These are phyloP conservation scores for Pseudocercospora eumusae DNA, from an alignment of 2,329 filamentous ascomycete species.

Conservation along the genomic window DNA sequence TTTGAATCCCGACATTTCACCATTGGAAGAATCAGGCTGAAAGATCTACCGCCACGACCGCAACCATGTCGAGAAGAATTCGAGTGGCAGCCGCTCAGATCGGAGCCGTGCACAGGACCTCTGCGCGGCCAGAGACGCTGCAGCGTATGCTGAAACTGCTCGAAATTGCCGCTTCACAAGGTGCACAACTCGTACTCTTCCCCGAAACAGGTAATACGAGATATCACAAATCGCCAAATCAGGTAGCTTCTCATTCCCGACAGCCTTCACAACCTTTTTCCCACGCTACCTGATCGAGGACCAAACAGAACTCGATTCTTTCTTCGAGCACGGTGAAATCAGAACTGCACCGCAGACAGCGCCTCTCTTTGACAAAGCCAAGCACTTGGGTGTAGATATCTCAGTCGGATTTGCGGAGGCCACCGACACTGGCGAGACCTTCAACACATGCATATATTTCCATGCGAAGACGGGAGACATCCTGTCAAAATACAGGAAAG, in stretches of 20 bases:
- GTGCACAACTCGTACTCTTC: slow-evolving; percentile 54
- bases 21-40: neutral
- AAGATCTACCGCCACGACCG: neutral
- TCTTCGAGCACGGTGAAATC: slow-evolving; percentile 53
- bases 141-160: slow-evolving; percentile 54
- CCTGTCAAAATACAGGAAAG: slow-evolving; percentile 56
- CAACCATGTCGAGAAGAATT: slow-evolving; percentile 43
- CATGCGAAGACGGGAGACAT: slow-evolving; percentile 47
- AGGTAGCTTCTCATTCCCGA: slow-evolving; percentile 20
- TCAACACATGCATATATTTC: slow-evolving; percentile 55
- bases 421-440: slow-evolving; percentile 46
- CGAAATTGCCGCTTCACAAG: slow-evolving; percentile 45
- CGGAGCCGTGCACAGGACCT: slow-evolving; percentile 49
- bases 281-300: slow-evolving; percentile 53
- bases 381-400: slow-evolving; percentile 52
- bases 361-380: slow-evolving; percentile 52
- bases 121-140: slow-evolving; percentile 46
- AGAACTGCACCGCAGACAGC: slow-evolving; percentile 46
- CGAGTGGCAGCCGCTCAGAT: slow-evolving; percentile 57
- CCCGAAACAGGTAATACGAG: slow-evolving; percentile 44
- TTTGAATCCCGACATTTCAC: neutral
- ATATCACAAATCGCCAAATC: slow-evolving; percentile 1
- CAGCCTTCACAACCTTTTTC: slow-evolving; percentile 59
- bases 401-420: slow-evolving; percentile 56
- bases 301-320: slow-evolving; percentile 47